phyloP scores from a whole-genome alignment of 225 moss, liverwort and hornwort species.

The Sphagnum tenellum region DNA sequence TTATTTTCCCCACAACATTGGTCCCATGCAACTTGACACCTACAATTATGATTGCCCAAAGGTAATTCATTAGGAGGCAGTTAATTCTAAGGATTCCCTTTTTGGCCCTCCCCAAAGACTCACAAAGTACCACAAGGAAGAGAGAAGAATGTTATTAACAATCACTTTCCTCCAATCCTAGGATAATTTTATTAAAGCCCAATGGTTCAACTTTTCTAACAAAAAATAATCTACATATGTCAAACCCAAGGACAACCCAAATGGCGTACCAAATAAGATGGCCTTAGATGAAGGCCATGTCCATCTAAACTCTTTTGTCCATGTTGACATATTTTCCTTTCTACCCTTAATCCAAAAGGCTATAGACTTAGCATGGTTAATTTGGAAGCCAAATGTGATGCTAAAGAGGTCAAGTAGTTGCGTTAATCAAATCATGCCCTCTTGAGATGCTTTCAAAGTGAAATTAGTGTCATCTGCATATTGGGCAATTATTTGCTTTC shows the following conservation, averaged over 20 bases:
- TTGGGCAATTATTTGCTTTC: not conserved
- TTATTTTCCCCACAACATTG: not conserved
- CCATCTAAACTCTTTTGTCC: not conserved
- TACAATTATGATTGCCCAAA: not conserved
- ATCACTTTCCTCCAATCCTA: not conserved
- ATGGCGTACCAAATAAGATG: not conserved
- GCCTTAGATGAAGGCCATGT: not conserved
- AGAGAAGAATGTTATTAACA: not conserved
- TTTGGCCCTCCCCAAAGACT: not conserved
- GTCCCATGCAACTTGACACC: not conserved
- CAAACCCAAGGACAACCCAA: not conserved
- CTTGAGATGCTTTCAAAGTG: not conserved
- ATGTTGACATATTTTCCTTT: not conserved
- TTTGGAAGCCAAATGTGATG: not conserved
- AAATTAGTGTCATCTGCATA: not conserved
- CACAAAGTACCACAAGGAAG: not conserved
- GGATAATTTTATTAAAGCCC: not conserved
- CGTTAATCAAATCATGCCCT: not conserved
- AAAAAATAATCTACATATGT: not conserved
- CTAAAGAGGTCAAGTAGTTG: not conserved
- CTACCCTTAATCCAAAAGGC: no score
- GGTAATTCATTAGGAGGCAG: not conserved
- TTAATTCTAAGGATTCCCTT: not conserved
- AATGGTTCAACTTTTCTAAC: not conserved
- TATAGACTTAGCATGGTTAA: not conserved